phyloP scores from a whole-genome alignment of 2,329 filamentous ascomycete species.

The Parasarocladium wereldwijsianum region DNA sequence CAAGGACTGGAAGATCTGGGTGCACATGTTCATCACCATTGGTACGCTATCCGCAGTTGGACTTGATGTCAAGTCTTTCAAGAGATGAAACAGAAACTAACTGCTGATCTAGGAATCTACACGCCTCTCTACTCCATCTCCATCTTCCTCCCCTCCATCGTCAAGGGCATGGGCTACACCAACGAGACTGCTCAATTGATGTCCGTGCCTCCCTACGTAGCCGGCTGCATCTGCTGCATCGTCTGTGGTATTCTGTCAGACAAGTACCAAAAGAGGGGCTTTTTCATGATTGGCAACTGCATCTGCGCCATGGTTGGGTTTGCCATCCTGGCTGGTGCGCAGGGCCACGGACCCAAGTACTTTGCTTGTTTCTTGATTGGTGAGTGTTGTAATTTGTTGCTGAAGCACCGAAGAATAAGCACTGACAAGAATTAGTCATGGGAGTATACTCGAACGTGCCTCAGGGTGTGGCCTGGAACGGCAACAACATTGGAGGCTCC shows the following conservation, averaged over 20 bases:
- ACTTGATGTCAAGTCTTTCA: too few species aligned
- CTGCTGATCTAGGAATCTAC: slow-evolving; percentile 23
- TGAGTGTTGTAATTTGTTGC: too few species aligned
- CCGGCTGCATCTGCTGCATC: slow-evolving; percentile 21
- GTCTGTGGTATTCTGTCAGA: slow-evolving; percentile 28
- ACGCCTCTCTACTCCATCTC: slow-evolving; percentile 23
- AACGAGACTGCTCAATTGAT: slow-evolving; percentile 22
- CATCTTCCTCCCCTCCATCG: slow-evolving; percentile 22
- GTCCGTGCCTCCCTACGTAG: slow-evolving; percentile 22
- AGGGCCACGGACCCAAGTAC: slow-evolving; percentile 28
- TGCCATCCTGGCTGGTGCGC: slow-evolving; percentile 15
- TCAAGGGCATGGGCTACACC: slow-evolving; percentile 20
- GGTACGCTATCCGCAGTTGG: too few species aligned
- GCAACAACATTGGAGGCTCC: slow-evolving; percentile 41
- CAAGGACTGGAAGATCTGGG: slow-evolving; percentile 33
- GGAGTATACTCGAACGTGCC: slow-evolving; percentile 38
- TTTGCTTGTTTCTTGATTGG: slow-evolving; percentile 29
- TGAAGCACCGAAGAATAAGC: too few species aligned
- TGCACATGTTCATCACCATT: slow-evolving; percentile 48
- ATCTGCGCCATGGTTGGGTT: slow-evolving; percentile 18
- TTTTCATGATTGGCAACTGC: slow-evolving; percentile 23
- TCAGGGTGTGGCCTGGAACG: slow-evolving; percentile 41
- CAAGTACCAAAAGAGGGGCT: slow-evolving; percentile 18
- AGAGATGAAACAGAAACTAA: too few species aligned
- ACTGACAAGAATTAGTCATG: too few species aligned